These are phyloP conservation scores for Silene coronaria DNA, from an alignment of 179 eudicot species.

Conservation along the genomic window DNA sequence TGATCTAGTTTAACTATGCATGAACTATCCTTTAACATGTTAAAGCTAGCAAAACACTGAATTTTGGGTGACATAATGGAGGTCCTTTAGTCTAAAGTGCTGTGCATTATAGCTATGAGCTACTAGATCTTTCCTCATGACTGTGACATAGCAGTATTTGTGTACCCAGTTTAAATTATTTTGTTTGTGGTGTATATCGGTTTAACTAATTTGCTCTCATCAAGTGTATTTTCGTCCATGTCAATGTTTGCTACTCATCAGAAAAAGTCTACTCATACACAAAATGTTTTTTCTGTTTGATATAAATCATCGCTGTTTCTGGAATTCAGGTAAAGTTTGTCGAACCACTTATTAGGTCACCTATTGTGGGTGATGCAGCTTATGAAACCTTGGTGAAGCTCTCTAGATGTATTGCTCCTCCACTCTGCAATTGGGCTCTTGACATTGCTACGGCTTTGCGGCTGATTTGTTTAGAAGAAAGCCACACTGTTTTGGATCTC, in stretches of 20 bases:
- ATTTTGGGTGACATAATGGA: background rate
- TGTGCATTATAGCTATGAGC: background rate
- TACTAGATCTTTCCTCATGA: background rate
- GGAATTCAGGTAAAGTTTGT: conserved; percentile 74
- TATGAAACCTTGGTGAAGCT: conserved; percentile 84
- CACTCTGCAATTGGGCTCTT: conserved; percentile 82
- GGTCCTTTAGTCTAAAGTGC: background rate
- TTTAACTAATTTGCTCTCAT: background rate
- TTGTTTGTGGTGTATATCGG: background rate
- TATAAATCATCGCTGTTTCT: conserved; percentile 1
- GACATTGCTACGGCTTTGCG: conserved; percentile 93
- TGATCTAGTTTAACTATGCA: background rate
- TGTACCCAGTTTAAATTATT: background rate
- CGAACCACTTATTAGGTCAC: conserved; percentile 66
- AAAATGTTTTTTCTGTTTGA: background rate
- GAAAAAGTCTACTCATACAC: background rate
- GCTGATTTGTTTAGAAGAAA: conserved; percentile 50
- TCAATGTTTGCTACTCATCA: background rate
- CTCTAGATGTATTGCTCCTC: conserved; percentile 77
- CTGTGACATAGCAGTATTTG: background rate
- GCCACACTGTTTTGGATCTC: conserved; percentile 47
- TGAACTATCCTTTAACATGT: background rate
- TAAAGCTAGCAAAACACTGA: background rate
- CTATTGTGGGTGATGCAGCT: conserved; percentile 72
- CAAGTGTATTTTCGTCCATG: background rate